These are phyloP conservation scores for Chlamydomonas incerta DNA, from an alignment of 139 green algal species.

Conservation along the genomic window DNA sequence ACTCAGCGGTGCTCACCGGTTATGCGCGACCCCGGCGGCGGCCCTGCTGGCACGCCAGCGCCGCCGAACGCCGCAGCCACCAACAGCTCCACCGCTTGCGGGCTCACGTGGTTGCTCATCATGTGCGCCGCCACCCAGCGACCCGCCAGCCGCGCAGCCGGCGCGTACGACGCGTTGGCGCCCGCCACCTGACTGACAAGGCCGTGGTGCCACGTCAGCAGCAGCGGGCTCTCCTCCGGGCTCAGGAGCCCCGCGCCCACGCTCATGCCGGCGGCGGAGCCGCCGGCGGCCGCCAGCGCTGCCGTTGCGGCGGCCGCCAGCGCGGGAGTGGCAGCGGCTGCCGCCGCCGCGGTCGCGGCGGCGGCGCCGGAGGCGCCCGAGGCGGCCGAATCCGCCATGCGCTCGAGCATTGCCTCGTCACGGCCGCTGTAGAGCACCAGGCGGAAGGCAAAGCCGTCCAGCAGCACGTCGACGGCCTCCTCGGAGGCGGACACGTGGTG, in stretches of 20 bases:
- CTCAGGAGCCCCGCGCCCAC: neutral
- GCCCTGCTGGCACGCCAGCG: neutral
- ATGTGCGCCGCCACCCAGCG: slow-evolving; percentile 79
- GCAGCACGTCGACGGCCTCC: slow-evolving; percentile 76
- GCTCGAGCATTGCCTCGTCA: slow-evolving; percentile 57
- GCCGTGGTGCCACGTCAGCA: slow-evolving; percentile 77
- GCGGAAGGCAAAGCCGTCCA: slow-evolving; percentile 84
- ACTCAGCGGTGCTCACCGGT: slow-evolving; percentile 48
- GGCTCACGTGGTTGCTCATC: slow-evolving; percentile 64
- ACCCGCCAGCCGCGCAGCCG: slow-evolving; percentile 65
- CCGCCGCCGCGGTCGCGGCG: slow-evolving; percentile 1
- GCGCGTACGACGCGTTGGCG: slow-evolving; percentile 67
- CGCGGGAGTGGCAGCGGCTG: neutral
- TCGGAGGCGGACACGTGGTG: slow-evolving; percentile 61
- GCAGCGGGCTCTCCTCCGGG: slow-evolving; percentile 46
- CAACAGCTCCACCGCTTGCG: slow-evolving; percentile 82
- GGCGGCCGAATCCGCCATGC: too few species aligned
- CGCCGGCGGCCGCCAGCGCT: neutral
- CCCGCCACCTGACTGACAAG: slow-evolving; percentile 52
- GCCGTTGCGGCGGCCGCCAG: neutral
- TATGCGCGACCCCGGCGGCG: slow-evolving; percentile 51
- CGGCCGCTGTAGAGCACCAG: slow-evolving; percentile 74
- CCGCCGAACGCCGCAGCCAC: slow-evolving; percentile 64
- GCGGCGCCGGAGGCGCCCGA: too few species aligned
- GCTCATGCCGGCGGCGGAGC: neutral